Conservation (phyloP, 139 green algal genomes). For the Chlamydomonas sp. region DNA sequence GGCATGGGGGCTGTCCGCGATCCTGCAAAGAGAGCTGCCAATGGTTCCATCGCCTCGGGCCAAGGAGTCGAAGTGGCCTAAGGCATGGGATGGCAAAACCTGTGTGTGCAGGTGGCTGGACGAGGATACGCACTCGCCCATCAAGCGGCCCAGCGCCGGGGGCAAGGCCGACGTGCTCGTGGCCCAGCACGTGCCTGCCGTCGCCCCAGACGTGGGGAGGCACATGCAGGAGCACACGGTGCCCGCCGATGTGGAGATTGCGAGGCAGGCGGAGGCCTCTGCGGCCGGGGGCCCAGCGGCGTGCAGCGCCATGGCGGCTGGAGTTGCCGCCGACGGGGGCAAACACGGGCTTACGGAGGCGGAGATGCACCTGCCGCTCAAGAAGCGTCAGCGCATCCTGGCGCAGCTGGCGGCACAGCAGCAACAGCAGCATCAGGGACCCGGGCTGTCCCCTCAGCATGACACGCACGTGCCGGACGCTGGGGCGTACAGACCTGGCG, state of each 20-base stretch:
- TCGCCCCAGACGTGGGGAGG: too few species aligned
- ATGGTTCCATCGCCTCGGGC: too few species aligned
- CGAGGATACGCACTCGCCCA: neutral
- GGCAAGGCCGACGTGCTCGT: neutral
- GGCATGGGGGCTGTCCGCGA: too few species aligned
- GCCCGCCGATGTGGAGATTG: too few species aligned
- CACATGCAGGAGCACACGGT: too few species aligned
- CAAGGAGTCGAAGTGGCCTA: too few species aligned
- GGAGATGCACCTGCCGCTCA: slow-evolving; percentile 22
- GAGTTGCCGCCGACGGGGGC: neutral
- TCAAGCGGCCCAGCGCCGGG: neutral
- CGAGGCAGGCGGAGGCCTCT: too few species aligned
- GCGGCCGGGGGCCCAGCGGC: too few species aligned
- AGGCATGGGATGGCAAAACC: too few species aligned
- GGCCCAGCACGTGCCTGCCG: too few species aligned
- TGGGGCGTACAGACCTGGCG: neutral
- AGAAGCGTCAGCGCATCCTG: slow-evolving; percentile 35
- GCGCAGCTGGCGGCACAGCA: neutral
- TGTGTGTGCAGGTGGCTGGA: slow-evolving; percentile 2
- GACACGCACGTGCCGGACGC: neutral
- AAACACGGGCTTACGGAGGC: slow-evolving; percentile 11
- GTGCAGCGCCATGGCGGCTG: too few species aligned
- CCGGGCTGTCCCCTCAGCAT: neutral
- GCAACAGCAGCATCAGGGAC: neutral
- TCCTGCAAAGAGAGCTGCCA: too few species aligned